Base-by-base conservation (phyloP, 2,329 filamentous ascomycete species). In the Clonostachys sp. region DNA sequence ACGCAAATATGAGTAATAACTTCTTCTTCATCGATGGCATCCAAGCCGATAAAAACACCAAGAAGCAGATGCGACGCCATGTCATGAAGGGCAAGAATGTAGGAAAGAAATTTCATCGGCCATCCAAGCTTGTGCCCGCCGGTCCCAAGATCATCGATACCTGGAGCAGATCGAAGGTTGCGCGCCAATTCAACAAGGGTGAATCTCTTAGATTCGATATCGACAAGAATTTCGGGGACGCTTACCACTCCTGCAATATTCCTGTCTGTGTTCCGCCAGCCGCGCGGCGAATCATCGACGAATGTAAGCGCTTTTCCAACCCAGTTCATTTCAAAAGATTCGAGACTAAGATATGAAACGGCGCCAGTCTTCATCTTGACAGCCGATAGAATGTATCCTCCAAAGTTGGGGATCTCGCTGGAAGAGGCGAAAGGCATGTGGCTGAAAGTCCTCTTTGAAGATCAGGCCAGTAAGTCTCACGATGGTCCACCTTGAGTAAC, bases 1-100 rank as follows among this genome's bases (percentile, higher is more conserved):
- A 5, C 24, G 24, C 24, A 10, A 30, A 30, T 30, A 30, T 30
- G 24, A 30, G 24, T 6, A 94, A 91, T 55, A 92, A 87, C 1
- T 55, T 53, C 30, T 41, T 46, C 36, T 55, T 55, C 18, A 41
- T 54, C 2, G 49, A 54, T 42, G 50, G 47, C 40, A 33, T 43
- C 42, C 17, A 53, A 5, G 41, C 45, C 14, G 52, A 51, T 41
- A 45, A 34, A 17, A 44, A 42, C n/a, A 48, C 52, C n/a, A 53
- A 50, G 42, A 50, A 64, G 34, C 68, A 49, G 12, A 48, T 55
- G 46, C 52, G 52, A 17, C 48, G 48, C 13, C 55, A 57, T 48
- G 55, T 56, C 5, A 57, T 56, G 54, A 52, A 50, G 20, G 54
- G 55, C 45, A 56, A 56, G 44, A 57, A 57, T 50, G 47, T 44